Conservation (phyloP, 2,329 filamentous ascomycete species). For the Macrophomina pseudophaseolina region DNA sequence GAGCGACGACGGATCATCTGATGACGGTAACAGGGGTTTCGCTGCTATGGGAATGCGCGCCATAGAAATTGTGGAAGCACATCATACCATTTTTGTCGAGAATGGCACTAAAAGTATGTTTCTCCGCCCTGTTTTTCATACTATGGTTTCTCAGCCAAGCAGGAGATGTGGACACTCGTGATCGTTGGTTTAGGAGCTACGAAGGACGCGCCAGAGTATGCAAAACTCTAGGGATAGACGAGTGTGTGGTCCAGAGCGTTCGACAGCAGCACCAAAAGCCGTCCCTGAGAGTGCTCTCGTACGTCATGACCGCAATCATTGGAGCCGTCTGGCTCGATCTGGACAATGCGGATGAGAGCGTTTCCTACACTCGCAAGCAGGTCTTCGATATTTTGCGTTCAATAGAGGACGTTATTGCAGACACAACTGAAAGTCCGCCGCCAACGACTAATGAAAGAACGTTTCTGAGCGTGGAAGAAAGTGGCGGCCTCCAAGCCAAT, state of each 20-base stretch:
- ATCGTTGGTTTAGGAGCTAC: conserved; percentile 27
- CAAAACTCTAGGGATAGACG: conserved; percentile 18
- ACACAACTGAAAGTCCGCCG: neutral
- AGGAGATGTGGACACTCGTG: conserved; percentile 18
- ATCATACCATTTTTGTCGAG: conserved; percentile 6
- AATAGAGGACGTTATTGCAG: neutral
- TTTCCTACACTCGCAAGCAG: neutral
- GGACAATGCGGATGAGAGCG: conserved; percentile 2
- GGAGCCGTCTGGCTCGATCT: conserved; percentile 29
- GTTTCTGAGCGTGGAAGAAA: neutral
- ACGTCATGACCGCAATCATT: conserved; percentile 26
- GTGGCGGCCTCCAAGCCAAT: neutral
- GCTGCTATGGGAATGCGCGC: conserved; percentile 8
- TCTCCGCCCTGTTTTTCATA: neutral
- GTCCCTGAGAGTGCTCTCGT: neutral
- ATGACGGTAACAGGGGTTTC: conserved; percentile 26
- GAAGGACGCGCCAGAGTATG: conserved; percentile 20
- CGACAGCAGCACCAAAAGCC: conserved; percentile 24
- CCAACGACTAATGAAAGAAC: neutral
- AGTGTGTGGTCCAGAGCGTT: conserved; percentile 24
- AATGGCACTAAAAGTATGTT: conserved; percentile 22
- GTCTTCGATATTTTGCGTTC: conserved; percentile 14
- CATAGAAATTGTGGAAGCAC: conserved; percentile 25
- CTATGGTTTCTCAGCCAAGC: neutral
- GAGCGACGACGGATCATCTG: conserved; percentile 13